Evolutionary conservation across 257 asterid species (phyloP).

Genomic region (Mitragyna speciosa): DNA sequence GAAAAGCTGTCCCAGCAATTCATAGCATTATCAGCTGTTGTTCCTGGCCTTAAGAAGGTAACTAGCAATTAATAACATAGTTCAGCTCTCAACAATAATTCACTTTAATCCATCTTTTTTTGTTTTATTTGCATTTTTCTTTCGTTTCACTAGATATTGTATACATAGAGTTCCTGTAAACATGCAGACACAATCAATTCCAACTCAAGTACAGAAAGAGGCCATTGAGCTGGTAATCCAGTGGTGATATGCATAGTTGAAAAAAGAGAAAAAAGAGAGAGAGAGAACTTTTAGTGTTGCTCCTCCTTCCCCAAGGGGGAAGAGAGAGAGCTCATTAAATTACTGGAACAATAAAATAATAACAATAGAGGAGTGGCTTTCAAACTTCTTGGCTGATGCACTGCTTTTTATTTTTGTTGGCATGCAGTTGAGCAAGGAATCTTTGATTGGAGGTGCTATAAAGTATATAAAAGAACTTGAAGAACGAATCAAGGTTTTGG

Average conservation of each 20-base stretch:
- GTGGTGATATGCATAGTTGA: too few relatives aligned
- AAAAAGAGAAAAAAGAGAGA: too few relatives aligned
- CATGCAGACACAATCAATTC: too few relatives aligned
- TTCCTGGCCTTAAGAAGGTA: slow-evolving; percentile 37
- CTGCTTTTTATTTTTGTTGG: neutral
- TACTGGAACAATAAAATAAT: too few relatives aligned
- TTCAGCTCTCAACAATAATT: too few relatives aligned
- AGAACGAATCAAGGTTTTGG: neutral
- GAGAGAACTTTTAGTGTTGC: too few relatives aligned
- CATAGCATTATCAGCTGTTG: slow-evolving; percentile 22
- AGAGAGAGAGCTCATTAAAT: neutral
- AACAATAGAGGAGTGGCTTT: neutral
- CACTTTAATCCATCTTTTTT: neutral
- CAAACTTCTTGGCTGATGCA: neutral
- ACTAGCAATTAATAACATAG: neutral
- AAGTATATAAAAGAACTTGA: neutral
- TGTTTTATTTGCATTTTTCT: too few relatives aligned
- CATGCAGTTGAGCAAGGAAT: neutral
- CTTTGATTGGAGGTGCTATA: neutral
- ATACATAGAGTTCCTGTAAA: too few relatives aligned
- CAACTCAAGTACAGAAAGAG: too few relatives aligned
- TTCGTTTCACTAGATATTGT: too few relatives aligned
- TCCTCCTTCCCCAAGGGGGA: too few relatives aligned
- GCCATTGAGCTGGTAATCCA: too few relatives aligned
- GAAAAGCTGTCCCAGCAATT: slow-evolving; percentile 25